Conservation (phyloP, 148 eudicot genomes). For the Cornus controversa region DNA sequence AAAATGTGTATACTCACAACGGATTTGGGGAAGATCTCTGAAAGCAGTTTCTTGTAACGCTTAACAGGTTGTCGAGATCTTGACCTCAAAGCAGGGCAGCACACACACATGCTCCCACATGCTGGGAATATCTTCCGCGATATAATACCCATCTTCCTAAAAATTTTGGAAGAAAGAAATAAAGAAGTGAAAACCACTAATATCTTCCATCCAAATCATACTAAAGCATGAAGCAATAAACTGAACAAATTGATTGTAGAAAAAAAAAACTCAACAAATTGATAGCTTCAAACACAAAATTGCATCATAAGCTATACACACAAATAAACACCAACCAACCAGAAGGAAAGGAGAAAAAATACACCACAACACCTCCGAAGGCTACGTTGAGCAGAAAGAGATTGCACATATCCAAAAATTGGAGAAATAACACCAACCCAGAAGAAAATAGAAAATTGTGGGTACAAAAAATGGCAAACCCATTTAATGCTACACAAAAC, state of each 20-base stretch:
- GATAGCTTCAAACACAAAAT: neutral
- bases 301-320: neutral
- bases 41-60: slow-evolving; percentile 89
- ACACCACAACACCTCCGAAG: too few species aligned
- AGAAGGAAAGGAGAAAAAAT: too few species aligned
- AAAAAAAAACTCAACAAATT: neutral
- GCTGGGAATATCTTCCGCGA: slow-evolving; percentile 92
- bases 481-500: neutral
- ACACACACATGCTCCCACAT: slow-evolving; percentile 87
- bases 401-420: too few species aligned
- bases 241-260: neutral
- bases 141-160: slow-evolving; percentile 77
- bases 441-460: neutral
- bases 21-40: slow-evolving; percentile 90
- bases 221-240: neutral
- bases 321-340: neutral
- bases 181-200: neutral
- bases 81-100: slow-evolving; percentile 94
- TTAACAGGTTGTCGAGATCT: slow-evolving; percentile 90
- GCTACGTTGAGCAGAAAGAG: too few species aligned
- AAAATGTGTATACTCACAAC: slow-evolving; percentile 47
- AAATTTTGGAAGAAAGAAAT: neutral
- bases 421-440: neutral
- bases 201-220: neutral
- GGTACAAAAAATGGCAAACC: neutral